A percentile compares a stretch with the other conserved stretches of the same genome.
Evolutionary conservation across 2,329 filamentous ascomycete species (phyloP).

Genomic region (Botrytis byssoidea): DNA sequence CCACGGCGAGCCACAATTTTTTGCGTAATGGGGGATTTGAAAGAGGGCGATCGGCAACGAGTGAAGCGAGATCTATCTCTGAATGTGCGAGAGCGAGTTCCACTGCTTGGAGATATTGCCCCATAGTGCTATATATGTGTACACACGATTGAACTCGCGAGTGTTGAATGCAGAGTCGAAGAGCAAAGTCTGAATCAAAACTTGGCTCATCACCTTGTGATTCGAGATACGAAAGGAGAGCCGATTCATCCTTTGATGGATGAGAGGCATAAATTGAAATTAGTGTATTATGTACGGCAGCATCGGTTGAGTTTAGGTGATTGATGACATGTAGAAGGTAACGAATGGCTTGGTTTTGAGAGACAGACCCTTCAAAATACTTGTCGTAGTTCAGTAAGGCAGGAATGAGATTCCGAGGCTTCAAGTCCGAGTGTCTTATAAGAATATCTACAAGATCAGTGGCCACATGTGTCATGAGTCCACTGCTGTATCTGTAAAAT

Average conservation of each 20-base stretch:
- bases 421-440: constrained; percentile 84
- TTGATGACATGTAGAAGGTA: constrained; percentile 95
- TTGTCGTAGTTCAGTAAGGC: constrained; percentile 93
- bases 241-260: constrained; percentile 77
- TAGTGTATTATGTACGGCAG: constrained; percentile 94
- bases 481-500: constrained; percentile 95
- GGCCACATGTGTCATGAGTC: constrained; percentile 88
- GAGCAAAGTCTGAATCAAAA: constrained; percentile 94
- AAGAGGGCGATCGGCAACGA: constrained; percentile 83
- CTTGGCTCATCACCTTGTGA: constrained; percentile 81
- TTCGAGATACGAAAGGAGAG: constrained; percentile 84
- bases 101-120: constrained; percentile 88
- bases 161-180: constrained; percentile 92
- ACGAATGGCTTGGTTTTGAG: constrained; percentile 85
- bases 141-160: constrained; percentile 91
- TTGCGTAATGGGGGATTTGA: constrained; percentile 80
- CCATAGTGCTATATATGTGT: constrained; percentile 96
- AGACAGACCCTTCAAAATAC: constrained; percentile 63
- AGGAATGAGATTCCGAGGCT: constrained; percentile 85
- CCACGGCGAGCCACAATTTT: constrained; percentile 92
- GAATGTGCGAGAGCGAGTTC: constrained; percentile 87
- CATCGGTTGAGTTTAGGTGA: constrained; percentile 72
- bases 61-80: constrained; percentile 83
- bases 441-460: constrained; percentile 90
- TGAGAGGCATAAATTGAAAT: constrained; percentile 94